Base-by-base conservation (phyloP, 2,329 filamentous ascomycete genomes). In the Pyrenophora tritici-repentis region DNA sequence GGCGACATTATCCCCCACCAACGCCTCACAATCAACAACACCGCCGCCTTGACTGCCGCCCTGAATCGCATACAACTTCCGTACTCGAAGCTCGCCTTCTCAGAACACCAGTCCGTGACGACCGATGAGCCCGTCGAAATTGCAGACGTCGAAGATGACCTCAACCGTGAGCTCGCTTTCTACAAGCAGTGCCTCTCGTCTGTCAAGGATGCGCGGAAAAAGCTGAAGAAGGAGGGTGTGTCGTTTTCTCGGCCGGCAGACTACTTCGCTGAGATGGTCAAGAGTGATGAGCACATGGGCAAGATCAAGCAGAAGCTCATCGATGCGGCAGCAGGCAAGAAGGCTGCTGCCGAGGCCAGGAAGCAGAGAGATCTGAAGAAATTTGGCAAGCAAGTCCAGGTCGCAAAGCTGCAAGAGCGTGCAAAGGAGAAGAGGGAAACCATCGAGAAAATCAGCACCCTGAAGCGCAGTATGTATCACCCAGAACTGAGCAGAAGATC, bases 191-290 rank as follows among this genome's bases (percentile, higher is more conserved):
- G 88, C 40, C 84, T 96, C 33, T 86, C 89, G 31, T 91, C 91
- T 1, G 91, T 88, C 3, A 84, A 86, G 59, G 78, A 84, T 53
- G 94, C 85, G 2, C 88, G 93, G 48, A 74, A 78, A n/a, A 78
- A 86, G 55, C 81, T 99, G 18, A 88, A 89, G 70, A 86, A 88
- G 58, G 93, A 97, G 74, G 88, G 88, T 7, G 83, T 93, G 1
- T 84, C 89, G 6, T 99, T 99, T 77, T 88, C 90, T 22, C 84
- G 94, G 8, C 94, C 94, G 3, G 87, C 85, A 48, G 94, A 99
- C 77, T 99, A 96, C 78, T 99, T 99, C 67, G 94, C 94, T 37
- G 94, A 99, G 81, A 99, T 97, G 92, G 87, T 97, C 68, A 97
- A 97, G 84, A 90, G 88, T 68, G 94, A 99, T 72, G 93, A 95